Evolutionary conservation across 768 basidiomycete genomes (phyloP), one percentile per base, ranked within the genome.

Genomic region (Mycena latifolia): DNA sequence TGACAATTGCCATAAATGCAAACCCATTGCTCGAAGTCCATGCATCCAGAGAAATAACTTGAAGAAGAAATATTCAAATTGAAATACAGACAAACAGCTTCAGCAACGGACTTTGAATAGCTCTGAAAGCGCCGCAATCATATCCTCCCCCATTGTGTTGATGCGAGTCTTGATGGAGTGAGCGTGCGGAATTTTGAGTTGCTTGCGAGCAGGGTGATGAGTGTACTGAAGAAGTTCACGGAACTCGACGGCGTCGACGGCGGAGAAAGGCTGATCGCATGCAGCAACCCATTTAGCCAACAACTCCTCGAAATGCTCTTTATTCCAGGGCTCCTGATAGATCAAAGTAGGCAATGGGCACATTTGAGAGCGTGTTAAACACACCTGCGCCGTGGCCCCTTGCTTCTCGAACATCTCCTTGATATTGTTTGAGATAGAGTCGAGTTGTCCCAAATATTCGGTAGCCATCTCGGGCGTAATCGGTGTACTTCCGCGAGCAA

Each of bases 1-100:
- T 70, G 35, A 78, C 69, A 57, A 78, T 75, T 2, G 72, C 75
- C 5, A 76, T 20, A 53, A 77, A 78, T 1, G 74, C 77, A 70
- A 71, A 72, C 15, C 71, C 53, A 59, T 78, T 78, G 37, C 63
- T 70, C 10, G 77, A 76, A 0, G 76, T 76, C 76, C 76, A 78
- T 22, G 71, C 64, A 48, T 78, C 73, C 6, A 77, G 65, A 0
- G 75, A 77, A 9, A 78, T 7, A 14, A 14, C 18, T n/a, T n/a
- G n/a, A n/a, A n/a, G n/a, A n/a, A n/a, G n/a, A 24, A 59, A 59
- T 17, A 50, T 47, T 7, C 55, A 53, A 43, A 43, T 39, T 39
- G 37, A 37, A 33, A 17, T 14, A 35, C 33, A 14, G 33, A 35
- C 33, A 35, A 7, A 14, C 14, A 35, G 33, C 6, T 6, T 35